Conservation (phyloP, 2,329 filamentous ascomycete genomes). For the Talaromyces rugulosus region DNA sequence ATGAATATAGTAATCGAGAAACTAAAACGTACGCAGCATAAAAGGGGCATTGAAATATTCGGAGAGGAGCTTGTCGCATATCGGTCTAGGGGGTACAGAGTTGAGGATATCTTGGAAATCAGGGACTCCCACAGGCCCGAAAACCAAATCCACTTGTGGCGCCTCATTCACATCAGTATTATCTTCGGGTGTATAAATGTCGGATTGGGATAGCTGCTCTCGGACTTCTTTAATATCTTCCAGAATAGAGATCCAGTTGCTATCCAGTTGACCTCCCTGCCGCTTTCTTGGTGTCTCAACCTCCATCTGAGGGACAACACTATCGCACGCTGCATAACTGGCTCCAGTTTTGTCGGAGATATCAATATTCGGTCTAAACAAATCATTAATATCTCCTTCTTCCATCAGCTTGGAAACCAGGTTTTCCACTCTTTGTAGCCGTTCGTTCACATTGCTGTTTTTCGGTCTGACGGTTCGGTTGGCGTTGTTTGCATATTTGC, state of each 20-base stretch:
- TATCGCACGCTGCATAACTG: neutral
- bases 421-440: constrained; percentile 10
- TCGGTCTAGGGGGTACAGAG: constrained; percentile 8
- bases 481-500: constrained; percentile 13
- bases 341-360: neutral
- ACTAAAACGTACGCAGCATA: constrained; percentile 6
- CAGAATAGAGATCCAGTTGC: constrained; percentile 11
- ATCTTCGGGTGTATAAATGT: constrained; percentile 1
- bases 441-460: constrained; percentile 62
- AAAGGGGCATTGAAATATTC: constrained; percentile 10
- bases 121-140: constrained; percentile 3
- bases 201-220: constrained; percentile 11
- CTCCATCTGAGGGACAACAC: neutral
- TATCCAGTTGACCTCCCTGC: neutral
- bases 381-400: neutral
- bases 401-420: constrained; percentile 10
- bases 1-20: neutral
- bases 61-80: constrained; percentile 10
- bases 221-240: constrained; percentile 14
- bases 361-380: neutral
- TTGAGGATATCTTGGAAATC: constrained; percentile 9
- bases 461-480: constrained; percentile 8
- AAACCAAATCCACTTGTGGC: constrained; percentile 10
- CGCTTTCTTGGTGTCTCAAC: neutral
- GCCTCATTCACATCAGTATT: neutral